Base-by-base conservation (phyloP, 2,329 filamentous ascomycete genomes). In the Hirsutella thompsonii region DNA sequence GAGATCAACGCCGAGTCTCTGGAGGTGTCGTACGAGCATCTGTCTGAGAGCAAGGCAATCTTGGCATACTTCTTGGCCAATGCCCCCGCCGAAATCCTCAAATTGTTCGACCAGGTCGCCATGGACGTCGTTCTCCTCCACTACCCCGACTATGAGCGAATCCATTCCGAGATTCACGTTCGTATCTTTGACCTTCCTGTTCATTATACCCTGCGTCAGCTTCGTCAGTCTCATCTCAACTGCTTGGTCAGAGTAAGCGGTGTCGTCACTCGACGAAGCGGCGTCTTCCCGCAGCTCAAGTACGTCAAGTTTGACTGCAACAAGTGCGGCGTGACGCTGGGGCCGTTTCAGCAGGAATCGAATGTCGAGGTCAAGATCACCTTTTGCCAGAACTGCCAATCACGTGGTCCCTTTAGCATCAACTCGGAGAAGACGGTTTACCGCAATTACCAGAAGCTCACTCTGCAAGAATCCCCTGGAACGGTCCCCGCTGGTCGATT, bases 401-500 rank as follows among this genome's bases (percentile, higher is more conserved):
- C 87, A 32, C 81, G 87, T 33, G 92, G 92, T 0, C 93, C 92
- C 0, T 98, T 98, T 57, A 94, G 82, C 0, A 69, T 98, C 49
- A 96, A 96, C 65, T 92, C 88, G 4, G 92, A 96, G 59, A 93
- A 94, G 70, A 98, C 92, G 0, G 84, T 98, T 14, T 98, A 98
- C 66, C 83, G 92, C 47, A 98, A 98, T 62, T 98, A 95, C 64
- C 92, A 98, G 61, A 98, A 95, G 58, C 70, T 98, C 52, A 98
- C 92, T 0, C 74, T 98, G 11, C 92, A 98, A 56, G 92, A 98
- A 61, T 94, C 93, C 0, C 92, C 92, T 4, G 93, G 92, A 41
- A 96, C 92, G 6, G 92, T 98, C 3, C 93, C 92, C 4, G 89
- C 93, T 29, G 92, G 92, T 54, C 89, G 92, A 61, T 74, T 98